These are phyloP conservation scores for Trichoderma hamatum DNA, from an alignment of 2,329 filamentous ascomycete species.

Conservation along the genomic window DNA sequence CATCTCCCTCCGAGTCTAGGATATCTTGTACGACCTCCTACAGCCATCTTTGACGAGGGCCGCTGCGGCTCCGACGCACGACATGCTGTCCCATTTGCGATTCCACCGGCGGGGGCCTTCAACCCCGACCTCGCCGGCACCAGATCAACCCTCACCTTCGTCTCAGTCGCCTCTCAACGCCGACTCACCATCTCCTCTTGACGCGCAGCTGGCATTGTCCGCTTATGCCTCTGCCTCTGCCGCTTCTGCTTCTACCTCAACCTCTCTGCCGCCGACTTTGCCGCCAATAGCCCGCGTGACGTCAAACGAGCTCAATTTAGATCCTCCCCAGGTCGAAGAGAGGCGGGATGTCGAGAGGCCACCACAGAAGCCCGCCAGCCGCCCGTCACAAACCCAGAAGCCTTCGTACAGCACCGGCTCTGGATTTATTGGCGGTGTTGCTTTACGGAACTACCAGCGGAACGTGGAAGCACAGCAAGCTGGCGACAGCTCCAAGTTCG, in stretches of 20 bases:
- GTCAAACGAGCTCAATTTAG: conserved; percentile 40
- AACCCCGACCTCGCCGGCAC: conserved; percentile 57
- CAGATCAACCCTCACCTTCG: conserved; percentile 50
- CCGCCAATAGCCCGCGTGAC: conserved; percentile 56
- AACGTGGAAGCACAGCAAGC: conserved; percentile 37
- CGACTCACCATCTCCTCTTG: conserved; percentile 43
- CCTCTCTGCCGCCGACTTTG: conserved; percentile 47
- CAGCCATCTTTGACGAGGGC: background rate
- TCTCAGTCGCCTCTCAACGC: conserved; percentile 47
- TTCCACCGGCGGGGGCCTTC: conserved; percentile 62
- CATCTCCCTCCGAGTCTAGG: conserved; percentile 11
- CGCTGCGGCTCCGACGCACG: conserved; percentile 27
- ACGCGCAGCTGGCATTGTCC: conserved; percentile 42
- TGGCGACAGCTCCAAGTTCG: conserved; percentile 20
- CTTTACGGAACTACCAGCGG: conserved; percentile 55
- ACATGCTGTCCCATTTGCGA: conserved; percentile 58
- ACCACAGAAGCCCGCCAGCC: conserved; percentile 32
- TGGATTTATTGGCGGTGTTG: conserved; percentile 59
- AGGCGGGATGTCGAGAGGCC: conserved; percentile 35
- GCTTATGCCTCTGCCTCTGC: conserved; percentile 41
- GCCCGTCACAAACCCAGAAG: conserved; percentile 36
- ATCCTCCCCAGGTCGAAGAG: conserved; percentile 30
- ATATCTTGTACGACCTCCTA: conserved; percentile 11
- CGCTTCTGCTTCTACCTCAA: conserved; percentile 45
- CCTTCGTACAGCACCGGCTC: conserved; percentile 44